A percentile compares a stretch with the other conserved stretches of the same genome.
phyloP scores from a whole-genome alignment of 768 basidiomycete species.

The Xerocomellus dryophilus region DNA sequence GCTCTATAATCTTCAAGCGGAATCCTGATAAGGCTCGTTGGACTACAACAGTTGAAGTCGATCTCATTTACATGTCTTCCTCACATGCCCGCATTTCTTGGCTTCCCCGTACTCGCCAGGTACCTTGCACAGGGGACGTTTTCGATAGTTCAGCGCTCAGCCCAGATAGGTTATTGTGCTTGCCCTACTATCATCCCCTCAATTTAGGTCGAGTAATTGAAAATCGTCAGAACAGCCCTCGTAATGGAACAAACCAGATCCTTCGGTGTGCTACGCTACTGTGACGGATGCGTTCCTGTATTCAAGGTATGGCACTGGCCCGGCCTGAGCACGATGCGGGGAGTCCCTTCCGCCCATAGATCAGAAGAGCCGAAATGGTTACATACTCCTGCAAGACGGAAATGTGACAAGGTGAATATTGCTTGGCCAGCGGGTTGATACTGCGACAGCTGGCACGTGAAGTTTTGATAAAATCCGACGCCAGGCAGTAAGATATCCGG shows the following conservation, averaged over 20 bases:
- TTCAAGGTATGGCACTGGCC: conserved; percentile 18
- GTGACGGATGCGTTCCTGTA: conserved; percentile 19
- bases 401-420: conserved; percentile 18
- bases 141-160: too few species aligned
- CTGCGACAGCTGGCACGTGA: conserved; percentile 12
- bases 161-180: too few species aligned
- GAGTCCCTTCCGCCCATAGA: not conserved
- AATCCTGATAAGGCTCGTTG: too few species aligned
- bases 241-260: not conserved
- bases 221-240: not conserved
- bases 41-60: too few species aligned
- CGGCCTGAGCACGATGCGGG: conserved; percentile 8
- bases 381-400: conserved; percentile 17
- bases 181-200: too few species aligned
- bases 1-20: too few species aligned
- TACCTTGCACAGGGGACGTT: too few species aligned
- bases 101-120: too few species aligned
- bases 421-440: conserved; percentile 12
- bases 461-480: conserved; percentile 21
- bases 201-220: not conserved
- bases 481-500: not conserved
- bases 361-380: not conserved
- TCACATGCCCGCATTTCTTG: too few species aligned
- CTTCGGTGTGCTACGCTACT: not conserved
- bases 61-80: too few species aligned